Conservation (phyloP, 345 rosid genomes). For the Melastoma malabathricum region DNA sequence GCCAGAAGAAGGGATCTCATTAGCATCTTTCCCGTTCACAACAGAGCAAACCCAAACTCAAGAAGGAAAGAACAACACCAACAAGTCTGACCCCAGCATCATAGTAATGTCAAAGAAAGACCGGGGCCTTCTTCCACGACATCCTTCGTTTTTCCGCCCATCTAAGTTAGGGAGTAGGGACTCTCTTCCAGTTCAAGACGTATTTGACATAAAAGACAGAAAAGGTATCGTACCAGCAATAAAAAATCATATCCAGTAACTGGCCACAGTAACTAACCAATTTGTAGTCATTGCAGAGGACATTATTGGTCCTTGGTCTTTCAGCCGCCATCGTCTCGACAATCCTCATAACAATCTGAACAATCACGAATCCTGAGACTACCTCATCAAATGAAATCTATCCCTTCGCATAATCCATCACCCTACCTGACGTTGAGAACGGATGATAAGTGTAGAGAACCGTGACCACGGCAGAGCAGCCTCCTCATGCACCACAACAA, state of each 20-base stretch:
- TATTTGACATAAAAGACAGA: neutral
- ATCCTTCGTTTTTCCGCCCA: no score
- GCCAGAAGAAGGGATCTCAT: slow-evolving; percentile 1
- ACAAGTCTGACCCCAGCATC: neutral
- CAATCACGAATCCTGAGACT: neutral
- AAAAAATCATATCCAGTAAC: neutral
- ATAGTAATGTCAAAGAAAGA: neutral
- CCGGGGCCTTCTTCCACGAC: no score
- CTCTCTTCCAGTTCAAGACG: no score
- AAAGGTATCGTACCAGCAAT: neutral
- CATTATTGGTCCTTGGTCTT: slow-evolving; percentile 17
- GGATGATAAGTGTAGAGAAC: slow-evolving; percentile 16
- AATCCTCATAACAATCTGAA: slow-evolving; percentile 40
- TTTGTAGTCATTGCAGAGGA: slow-evolving; percentile 37
- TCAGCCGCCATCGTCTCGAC: slow-evolving; percentile 30
- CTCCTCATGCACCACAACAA: slow-evolving; percentile 27
- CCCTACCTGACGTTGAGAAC: slow-evolving; percentile 49
- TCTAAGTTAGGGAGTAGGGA: no score
- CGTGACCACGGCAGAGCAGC: slow-evolving; percentile 29
- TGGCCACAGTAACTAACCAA: slow-evolving; percentile 23
- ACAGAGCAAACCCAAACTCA: neutral
- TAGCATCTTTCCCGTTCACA: neutral
- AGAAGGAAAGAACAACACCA: neutral
- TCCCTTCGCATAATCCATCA: neutral
- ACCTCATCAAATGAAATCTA: neutral